Conservation (phyloP, 164 flowering plant species). For the Euptelea pleiosperma region DNA sequence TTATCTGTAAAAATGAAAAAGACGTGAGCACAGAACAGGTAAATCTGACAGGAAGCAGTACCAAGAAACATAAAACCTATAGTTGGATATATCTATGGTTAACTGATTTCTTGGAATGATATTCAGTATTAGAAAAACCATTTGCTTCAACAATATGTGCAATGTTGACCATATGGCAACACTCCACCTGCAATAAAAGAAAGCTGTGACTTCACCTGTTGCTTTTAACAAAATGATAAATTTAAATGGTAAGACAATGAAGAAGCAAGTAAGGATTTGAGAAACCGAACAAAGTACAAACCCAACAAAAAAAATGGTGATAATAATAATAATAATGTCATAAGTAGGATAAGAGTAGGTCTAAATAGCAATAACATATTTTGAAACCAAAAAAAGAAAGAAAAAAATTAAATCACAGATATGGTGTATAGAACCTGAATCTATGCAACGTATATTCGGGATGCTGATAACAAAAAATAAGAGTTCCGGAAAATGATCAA, state of each 20-base stretch:
- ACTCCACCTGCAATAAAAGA: conserved; percentile 63
- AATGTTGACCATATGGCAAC: conserved; percentile 95
- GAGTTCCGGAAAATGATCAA: not conserved
- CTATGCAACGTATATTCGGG: conserved; percentile 96
- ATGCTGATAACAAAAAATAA: conserved; percentile 46
- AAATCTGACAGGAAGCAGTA: no score
- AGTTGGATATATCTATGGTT: not conserved
- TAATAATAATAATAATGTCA: no score
- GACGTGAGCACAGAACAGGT: conserved; percentile 2
- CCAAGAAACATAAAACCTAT: no score
- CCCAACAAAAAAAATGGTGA: no score
- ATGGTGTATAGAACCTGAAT: conserved; percentile 80
- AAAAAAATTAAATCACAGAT: no score
- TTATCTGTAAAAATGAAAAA: conserved; percentile 51
- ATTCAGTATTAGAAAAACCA: conserved; percentile 76
- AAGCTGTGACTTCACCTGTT: not conserved
- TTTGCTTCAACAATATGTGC: conserved; percentile 88
- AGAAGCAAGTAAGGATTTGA: no score
- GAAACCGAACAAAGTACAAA: no score
- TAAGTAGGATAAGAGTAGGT: no score
- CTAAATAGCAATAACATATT: no score
- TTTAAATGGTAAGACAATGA: no score
- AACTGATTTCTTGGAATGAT: not conserved
- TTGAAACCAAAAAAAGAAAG: no score
- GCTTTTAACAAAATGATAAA: no score